Evolutionary conservation across 768 basidiomycete species (phyloP).

Genomic region (Termitomyces sp.): DNA sequence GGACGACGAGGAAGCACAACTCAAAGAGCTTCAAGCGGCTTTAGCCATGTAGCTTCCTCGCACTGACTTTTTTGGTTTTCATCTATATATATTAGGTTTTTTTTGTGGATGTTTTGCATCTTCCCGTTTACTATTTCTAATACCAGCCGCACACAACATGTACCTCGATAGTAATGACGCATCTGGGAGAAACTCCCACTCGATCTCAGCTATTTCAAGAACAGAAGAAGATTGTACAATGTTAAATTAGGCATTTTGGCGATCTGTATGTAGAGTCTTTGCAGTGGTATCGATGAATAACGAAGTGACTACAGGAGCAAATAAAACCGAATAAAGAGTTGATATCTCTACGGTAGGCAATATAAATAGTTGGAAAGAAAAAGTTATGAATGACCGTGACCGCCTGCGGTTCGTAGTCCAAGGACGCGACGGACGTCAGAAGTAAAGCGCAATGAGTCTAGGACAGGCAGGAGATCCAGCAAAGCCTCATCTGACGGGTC

Average conservation of each 20-base stretch:
- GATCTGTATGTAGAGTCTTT: slow-evolving; percentile 21
- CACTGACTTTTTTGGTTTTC: slow-evolving; percentile 12
- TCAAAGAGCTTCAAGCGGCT: slow-evolving; percentile 84
- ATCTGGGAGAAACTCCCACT: slow-evolving; percentile 1
- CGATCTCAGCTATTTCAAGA: background rate
- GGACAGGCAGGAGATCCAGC: slow-evolving; percentile 90
- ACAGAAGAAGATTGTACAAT: slow-evolving; percentile 18
- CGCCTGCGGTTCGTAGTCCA: slow-evolving; percentile 55
- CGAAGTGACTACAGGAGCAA: slow-evolving; percentile 21
- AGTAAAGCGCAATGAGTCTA: slow-evolving; percentile 95
- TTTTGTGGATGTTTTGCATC: slow-evolving; percentile 15
- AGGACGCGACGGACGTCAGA: slow-evolving; percentile 91
- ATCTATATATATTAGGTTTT: slow-evolving; percentile 18
- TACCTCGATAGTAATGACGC: slow-evolving; percentile 25
- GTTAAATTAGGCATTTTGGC: slow-evolving; percentile 22
- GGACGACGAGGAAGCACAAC: slow-evolving; percentile 89
- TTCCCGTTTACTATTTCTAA: slow-evolving; percentile 17
- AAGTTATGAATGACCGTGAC: slow-evolving; percentile 26
- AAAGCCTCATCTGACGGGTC: slow-evolving; percentile 96
- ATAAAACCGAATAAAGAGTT: slow-evolving; percentile 22
- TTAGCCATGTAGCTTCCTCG: slow-evolving; percentile 64
- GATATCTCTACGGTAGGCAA: slow-evolving; percentile 20
- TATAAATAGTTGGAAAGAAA: slow-evolving; percentile 1
- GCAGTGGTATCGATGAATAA: slow-evolving; percentile 30
- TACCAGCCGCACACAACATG: slow-evolving; percentile 16